Base-by-base conservation (phyloP, 23 red algal genomes). In the Gracilaria domingensis region DNA sequence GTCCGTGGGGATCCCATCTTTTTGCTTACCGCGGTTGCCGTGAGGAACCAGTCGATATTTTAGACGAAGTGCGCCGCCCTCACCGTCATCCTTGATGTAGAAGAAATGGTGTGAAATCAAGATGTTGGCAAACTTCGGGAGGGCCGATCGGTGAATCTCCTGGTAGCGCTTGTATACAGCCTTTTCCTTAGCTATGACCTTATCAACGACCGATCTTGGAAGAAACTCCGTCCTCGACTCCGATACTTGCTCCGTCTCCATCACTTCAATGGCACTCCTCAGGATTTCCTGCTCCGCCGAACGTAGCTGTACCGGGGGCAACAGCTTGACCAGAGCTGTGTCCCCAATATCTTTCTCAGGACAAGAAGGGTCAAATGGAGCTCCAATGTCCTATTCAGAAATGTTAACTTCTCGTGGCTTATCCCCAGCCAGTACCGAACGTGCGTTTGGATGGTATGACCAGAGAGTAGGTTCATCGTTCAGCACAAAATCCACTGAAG, bases 51-150 rank as follows among this genome's bases (percentile, higher is more conserved):
- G 23, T 45, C 66, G 17, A n/a, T n/a, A 73, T 20, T 73, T 73
- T 2, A 73, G 39, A 3, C 7, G 34, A 40, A 73, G 39, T 21
- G 34, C 25, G 5, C 39, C 66, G 3, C 4, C 3, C 28, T 73
- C 66, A 4, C 66, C 23, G 12, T 73, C 66, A 21, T 33, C 13
- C 33, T 73, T 73, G 17, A 73, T 5, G 3, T 73, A n/a, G 25
- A 73, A 73, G 4, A 73, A 73, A n/a, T 73, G 66, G 25, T 73
- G 66, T 33, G 66, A 73, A 4, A n/a, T 33, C 34, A 73, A 5
- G 7, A 33, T 21, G 21, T 73, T 73, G 8, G 28, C 66, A 73
- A 33, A 17, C 7, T 12, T 5, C 14, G 66, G 23, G 33, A 73
- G 28, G 17, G 35, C 7, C 3, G 35, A 40, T 1, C 34, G 14